phyloP scores from a whole-genome alignment of 768 basidiomycete genomes.

The Cyclocybe aegerita region DNA sequence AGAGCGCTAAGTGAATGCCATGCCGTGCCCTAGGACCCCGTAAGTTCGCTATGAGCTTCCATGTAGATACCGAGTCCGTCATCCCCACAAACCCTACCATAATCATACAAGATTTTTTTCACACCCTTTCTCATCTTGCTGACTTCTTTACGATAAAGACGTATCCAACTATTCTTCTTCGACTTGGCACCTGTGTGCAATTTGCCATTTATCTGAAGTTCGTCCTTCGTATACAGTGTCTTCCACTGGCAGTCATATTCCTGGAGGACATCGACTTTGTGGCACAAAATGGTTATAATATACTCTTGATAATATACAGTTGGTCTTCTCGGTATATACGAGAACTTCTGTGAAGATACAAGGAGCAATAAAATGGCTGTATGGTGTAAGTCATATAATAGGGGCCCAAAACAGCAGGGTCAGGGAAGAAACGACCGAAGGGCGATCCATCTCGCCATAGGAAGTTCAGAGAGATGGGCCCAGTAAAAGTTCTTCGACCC shows the following conservation, averaged over 20 bases:
- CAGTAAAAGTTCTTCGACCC: conserved; percentile 1
- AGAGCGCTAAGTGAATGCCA: too few species aligned
- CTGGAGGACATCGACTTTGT: not conserved
- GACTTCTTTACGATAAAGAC: too few species aligned
- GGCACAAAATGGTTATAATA: conserved; percentile 29
- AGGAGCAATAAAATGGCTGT: conserved; percentile 21
- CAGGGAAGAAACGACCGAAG: conserved; percentile 4
- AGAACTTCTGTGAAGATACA: conserved; percentile 28
- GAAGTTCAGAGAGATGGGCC: conserved; percentile 1
- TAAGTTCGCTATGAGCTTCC: too few species aligned
- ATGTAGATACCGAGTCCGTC: too few species aligned
- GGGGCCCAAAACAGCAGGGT: conserved; percentile 6
- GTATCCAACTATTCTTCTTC: too few species aligned
- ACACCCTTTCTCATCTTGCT: too few species aligned
- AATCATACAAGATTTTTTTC: too few species aligned
- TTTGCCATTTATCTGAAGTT: too few species aligned
- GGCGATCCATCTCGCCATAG: conserved; percentile 2
- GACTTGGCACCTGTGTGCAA: too few species aligned
- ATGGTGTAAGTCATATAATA: conserved; percentile 10
- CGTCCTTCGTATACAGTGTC: too few species aligned
- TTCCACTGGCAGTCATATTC: not conserved
- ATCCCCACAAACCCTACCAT: too few species aligned
- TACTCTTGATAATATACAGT: conserved; percentile 38
- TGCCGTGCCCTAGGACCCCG: too few species aligned
- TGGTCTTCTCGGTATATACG: conserved; percentile 33